Conservation (phyloP, 169 alveolate species). For the Plasmodium reichenowi region DNA sequence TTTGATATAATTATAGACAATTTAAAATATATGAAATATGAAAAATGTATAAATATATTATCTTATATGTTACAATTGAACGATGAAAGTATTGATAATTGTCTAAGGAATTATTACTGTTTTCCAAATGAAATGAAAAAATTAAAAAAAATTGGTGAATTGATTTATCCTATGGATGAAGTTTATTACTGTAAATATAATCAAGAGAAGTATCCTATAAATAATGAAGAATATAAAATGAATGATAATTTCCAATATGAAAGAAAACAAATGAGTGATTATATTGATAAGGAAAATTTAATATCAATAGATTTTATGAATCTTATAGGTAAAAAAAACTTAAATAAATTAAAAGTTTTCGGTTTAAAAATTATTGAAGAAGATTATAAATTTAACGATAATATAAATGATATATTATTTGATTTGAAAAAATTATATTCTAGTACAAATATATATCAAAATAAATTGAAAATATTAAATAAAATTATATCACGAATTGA, state of each 20-base stretch:
- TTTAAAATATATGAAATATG: constrained; percentile 18
- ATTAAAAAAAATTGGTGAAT: constrained; percentile 21
- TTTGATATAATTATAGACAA: constrained; percentile 41
- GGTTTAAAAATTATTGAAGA: constrained; percentile 39
- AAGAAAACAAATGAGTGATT: neutral
- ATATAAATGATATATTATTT: constrained; percentile 56
- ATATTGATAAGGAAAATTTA: constrained; percentile 32
- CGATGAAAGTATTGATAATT: neutral
- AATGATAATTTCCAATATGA: neutral
- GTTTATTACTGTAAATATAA: constrained; percentile 4
- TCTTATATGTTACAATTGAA: constrained; percentile 13
- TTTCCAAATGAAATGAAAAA: constrained; percentile 59
- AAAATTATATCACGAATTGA: constrained; percentile 48
- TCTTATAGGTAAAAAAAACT: constrained; percentile 4
- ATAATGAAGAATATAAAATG: neutral
- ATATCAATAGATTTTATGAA: constrained; percentile 25
- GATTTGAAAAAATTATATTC: constrained; percentile 50
- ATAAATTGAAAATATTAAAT: constrained; percentile 41
- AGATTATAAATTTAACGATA: constrained; percentile 46
- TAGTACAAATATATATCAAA: constrained; percentile 21
- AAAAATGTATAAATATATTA: constrained; percentile 29
- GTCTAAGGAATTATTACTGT: constrained; percentile 14
- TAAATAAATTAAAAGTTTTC: constrained; percentile 17
- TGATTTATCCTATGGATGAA: constrained; percentile 12
- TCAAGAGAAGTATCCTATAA: neutral